A percentile compares a stretch with the other conserved stretches of the same genome.
phyloP scores from a whole-genome alignment of 176 grass and related monocot species.

The Poa pratensis region DNA sequence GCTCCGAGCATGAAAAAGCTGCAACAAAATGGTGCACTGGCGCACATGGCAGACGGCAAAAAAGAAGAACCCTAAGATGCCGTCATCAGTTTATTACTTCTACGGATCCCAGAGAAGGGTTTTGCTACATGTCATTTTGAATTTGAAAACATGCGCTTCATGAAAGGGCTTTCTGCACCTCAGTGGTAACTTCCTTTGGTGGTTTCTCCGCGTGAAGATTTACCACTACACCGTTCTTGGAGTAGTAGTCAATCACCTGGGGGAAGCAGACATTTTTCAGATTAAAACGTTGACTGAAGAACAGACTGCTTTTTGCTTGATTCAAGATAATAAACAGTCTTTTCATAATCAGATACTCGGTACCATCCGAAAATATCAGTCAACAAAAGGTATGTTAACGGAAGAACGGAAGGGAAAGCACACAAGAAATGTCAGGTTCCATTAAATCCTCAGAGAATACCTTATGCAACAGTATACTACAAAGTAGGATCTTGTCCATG shows the following conservation, averaged over 20 bases:
- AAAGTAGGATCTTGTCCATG: background rate
- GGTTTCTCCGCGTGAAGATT: conserved; percentile 84
- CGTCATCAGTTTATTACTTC: conserved; percentile 44
- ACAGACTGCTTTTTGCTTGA: background rate
- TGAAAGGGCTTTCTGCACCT: conserved; percentile 80
- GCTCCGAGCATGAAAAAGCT: conserved; percentile 37
- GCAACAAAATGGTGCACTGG: conserved; percentile 30
- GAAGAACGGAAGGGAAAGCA: background rate
- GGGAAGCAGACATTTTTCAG: conserved; percentile 28
- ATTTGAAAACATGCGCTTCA: conserved; percentile 39
- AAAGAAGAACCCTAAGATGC: conserved; percentile 43
- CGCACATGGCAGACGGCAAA: background rate
- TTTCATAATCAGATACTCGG: background rate
- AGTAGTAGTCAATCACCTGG: conserved; percentile 91
- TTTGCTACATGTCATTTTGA: conserved; percentile 41
- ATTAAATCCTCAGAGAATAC: background rate
- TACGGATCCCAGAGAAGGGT: conserved; percentile 37
- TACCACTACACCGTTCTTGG: conserved; percentile 72
- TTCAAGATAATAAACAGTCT: conserved; percentile 1
- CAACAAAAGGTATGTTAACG: background rate
- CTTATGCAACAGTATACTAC: background rate
- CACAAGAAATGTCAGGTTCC: background rate
- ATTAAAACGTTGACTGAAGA: conserved; percentile 2
- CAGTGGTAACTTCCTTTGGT: conserved; percentile 69
- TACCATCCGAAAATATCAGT: background rate